Evolutionary conservation across 2,329 filamentous ascomycete genomes (phyloP), one percentile per base, ranked within the genome.

Genomic region (Colletotrichum agaves): DNA sequence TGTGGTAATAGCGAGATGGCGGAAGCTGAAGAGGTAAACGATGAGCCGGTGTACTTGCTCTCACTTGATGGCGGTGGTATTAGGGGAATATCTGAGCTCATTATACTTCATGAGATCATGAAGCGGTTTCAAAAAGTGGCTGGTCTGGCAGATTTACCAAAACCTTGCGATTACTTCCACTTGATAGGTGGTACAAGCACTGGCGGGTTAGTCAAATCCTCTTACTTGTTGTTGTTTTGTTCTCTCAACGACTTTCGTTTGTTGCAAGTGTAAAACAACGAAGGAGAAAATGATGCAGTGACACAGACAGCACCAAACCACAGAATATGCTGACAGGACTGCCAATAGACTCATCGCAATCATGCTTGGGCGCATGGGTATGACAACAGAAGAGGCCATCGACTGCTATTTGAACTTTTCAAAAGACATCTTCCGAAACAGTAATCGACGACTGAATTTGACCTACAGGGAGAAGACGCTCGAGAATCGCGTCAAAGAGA

Each of bases 281-380:
- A 27, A n/a, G n/a, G n/a, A n/a, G n/a, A n/a, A n/a, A n/a, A n/a
- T n/a, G n/a, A 27, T 27, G 4, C 23, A 27, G 23, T 5, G 23
- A 27, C 23, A 27, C 23, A 27, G 23, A 27, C 4, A 27, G 6
- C 23, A 5, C 23, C 23, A 27, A 27, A 1, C 61, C 58, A 50
- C 47, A 1, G 33, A 21, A 27, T 17, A 12, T 23, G 33, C 59
- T 61, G 15, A 61, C 49, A 56, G 41, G 4, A 70, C 27, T 4
- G 8, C 33, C 10, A 19, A 37, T 61, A 83, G 82, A 0, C 73
- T 85, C 8, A 80, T 85, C 10, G 82, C 83, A 2, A 78, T 85
- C 37, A 81, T 85, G 77, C 76, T 85, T 5, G 82, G 82, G 1
- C 78, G 81, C 2, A 73, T 85, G 1, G 72, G 78, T 33, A 82